Evolutionary conservation across 2,329 filamentous ascomycete genomes (phyloP), one percentile per base, ranked within the genome.

Genomic region (Myriosclerotinia duriaeana): DNA sequence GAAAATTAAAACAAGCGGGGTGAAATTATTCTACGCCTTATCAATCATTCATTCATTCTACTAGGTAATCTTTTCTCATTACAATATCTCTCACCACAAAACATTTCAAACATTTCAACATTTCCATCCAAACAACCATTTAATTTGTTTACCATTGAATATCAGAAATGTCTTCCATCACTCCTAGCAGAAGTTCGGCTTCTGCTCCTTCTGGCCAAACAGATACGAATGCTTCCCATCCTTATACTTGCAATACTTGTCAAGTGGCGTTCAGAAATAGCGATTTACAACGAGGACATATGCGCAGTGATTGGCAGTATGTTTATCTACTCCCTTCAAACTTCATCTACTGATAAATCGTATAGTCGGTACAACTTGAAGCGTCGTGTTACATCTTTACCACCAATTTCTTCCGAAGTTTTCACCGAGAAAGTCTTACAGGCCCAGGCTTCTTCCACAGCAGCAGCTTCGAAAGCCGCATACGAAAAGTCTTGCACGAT

Each of bases 281-380:
- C 78, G 94, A 98, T 77, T 84, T 96, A 66, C 95, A 99, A 80
- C 89, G 95, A 77, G 89, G 87, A 48, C 95, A 99, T 78, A 99
- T 99, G 95, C 93, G 95, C 78, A 95, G 90, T 74, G 95, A 99
- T 81, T 99, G 95, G 95, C 94, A 99, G 90, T 95, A 84, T 81
- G 91, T 88, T 64, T 62, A 59, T 36, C 42, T 65, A 50, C 34
- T 40, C 61, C 52, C n/a, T 65, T 52, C 63, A 65, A 48, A 66
- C 20, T 36, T 48, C 54, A 58, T 53, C 61, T 65, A 62, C 68
- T 76, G 65, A 74, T 42, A 63, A 58, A n/a, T 54, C 53, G 42
- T 64, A 26, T 68, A 95, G 91, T 78, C 89, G 95, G 71, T 97
- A 97, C 80, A 99, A 99, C 78, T 86, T 98, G 74, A 97, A 98